Evolutionary conservation across 2,329 filamentous ascomycete species (phyloP), one percentile per base, ranked within the genome.

Genomic region (Beauveria asiatica): DNA sequence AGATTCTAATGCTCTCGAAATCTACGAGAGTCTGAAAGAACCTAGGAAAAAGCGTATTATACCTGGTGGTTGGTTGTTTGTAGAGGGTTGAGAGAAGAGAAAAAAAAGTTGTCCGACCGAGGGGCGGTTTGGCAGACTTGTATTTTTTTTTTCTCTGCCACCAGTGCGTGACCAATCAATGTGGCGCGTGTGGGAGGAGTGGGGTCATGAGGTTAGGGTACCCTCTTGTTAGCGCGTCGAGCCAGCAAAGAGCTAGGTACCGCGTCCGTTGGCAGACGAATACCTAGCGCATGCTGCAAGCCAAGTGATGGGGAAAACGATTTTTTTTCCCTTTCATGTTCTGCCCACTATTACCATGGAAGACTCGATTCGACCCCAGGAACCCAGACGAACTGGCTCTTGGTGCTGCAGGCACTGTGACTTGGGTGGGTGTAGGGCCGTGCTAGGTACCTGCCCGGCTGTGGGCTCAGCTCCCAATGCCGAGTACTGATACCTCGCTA

Each of bases 1-100:
- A 81, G 78, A 81, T 73, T 74, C 70, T 71, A 67, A 52, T 59
- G 69, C 75, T 78, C 80, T 75, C 80, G 73, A 73, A 63, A 66
- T 65, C 67, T 64, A 72, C 73, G 73, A 76, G 75, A 77, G 74
- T 69, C 66, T 67, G 39, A 70, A 67, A 67, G 66, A 71, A 74
- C 70, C 72, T 77, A 78, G 69, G 74, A 64, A 65, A 64, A 65
- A 62, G 63, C 61, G 67, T 68, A 67, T 65, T 67, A 65, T 70
- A 65, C 72, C 62, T 63, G 63, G 62, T 65, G 62, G 65, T 66
- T 69, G 68, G 48, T 64, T 65, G 67, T 62, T 68, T 66, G 63
- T 68, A 67, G 68, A 65, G 68, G 65, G 66, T 67, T 67, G 21
- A 57, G 53, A 56, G 61, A 61, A 64, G 61, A 61, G 64, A 65